phyloP scores from a whole-genome alignment of 352 stramenopile species.

The Phytophthora pini region DNA sequence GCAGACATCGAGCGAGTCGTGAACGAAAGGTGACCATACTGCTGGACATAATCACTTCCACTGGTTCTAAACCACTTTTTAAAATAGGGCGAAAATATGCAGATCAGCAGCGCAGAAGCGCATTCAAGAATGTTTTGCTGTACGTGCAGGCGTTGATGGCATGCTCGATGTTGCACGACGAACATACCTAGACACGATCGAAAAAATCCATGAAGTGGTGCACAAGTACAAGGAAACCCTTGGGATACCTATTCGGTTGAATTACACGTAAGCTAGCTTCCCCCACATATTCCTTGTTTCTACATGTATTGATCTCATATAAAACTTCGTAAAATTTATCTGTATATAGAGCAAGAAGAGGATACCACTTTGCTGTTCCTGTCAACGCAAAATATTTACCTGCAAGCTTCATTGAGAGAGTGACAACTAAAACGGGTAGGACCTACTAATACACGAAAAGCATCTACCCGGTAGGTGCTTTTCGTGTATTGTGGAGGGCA shows the following conservation, averaged over 20 bases:
- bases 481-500: too few relatives aligned
- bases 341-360: constrained; percentile 50
- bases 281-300: too few relatives aligned
- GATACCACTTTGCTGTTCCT: constrained; percentile 77
- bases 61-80: constrained; percentile 1
- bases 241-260: constrained; percentile 68
- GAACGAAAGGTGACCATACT: constrained; percentile 61
- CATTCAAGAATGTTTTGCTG: constrained; percentile 87
- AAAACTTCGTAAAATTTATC: too few relatives aligned
- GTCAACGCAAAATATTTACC: constrained; percentile 65
- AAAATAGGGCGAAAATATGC: constrained; percentile 63
- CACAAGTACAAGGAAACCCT: constrained; percentile 80
- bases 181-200: constrained; percentile 85
- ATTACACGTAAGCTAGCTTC: constrained; percentile 68
- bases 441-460: too few relatives aligned
- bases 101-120: constrained; percentile 78
- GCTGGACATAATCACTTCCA: background rate
- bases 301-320: too few relatives aligned
- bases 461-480: constrained; percentile 32
- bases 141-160: constrained; percentile 80
- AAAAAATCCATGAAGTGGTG: constrained; percentile 81
- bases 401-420: constrained; percentile 66
- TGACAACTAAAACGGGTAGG: constrained; percentile 51
- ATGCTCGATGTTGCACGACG: constrained; percentile 86
- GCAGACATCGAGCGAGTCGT: constrained; percentile 77